Evolutionary conservation across 495 filamentous ascomycete genomes (phyloP).

Genomic region (Talaromyces liani): DNA sequence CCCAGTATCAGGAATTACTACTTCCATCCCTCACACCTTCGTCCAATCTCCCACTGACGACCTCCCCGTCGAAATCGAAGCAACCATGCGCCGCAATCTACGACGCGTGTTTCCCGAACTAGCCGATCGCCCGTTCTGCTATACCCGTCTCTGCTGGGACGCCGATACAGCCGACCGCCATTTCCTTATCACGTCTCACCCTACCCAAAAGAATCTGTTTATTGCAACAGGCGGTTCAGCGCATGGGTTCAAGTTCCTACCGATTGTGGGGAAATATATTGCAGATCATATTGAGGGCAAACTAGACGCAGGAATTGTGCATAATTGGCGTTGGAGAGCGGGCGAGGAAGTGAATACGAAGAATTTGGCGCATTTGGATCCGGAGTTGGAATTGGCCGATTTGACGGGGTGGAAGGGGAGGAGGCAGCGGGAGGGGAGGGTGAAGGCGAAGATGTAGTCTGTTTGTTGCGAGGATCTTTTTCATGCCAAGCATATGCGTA

Average conservation of each 20-base stretch:
- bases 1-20: constrained; percentile 12
- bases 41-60: background rate
- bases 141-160: constrained; percentile 46
- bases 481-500: background rate
- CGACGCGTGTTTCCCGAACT: constrained; percentile 15
- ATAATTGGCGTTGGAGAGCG: constrained; percentile 15
- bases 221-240: constrained; percentile 45
- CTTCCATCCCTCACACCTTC: constrained; percentile 15
- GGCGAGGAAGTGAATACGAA: constrained; percentile 12
- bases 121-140: constrained; percentile 15
- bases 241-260: constrained; percentile 44
- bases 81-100: constrained; percentile 14
- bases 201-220: constrained; percentile 30
- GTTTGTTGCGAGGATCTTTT: background rate
- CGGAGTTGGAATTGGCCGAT: constrained; percentile 16
- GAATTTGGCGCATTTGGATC: constrained; percentile 18
- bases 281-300: constrained; percentile 37
- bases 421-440: constrained; percentile 13
- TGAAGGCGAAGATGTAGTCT: constrained; percentile 1
- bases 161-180: constrained; percentile 44
- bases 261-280: constrained; percentile 40
- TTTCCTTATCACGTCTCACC: constrained; percentile 41
- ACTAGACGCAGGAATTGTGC: constrained; percentile 12
- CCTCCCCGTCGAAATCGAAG: constrained; percentile 16
- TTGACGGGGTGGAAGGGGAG: constrained; percentile 18